Conservation (phyloP, 441 rosid species). For the Theobroma grandiflorum region DNA sequence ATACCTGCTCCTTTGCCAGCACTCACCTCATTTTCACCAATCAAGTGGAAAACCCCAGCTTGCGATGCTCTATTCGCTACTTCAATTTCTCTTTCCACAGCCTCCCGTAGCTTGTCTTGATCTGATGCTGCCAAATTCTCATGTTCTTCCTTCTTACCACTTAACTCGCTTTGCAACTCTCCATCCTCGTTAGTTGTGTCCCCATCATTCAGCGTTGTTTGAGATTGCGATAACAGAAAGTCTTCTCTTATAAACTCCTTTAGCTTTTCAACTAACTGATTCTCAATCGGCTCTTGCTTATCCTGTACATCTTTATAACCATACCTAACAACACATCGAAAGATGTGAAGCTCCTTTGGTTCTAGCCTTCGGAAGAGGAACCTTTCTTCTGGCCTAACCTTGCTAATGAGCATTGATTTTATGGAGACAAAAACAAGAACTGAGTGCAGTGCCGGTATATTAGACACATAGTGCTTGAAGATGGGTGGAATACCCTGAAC, state of each 20-base stretch:
- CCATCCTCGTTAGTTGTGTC: neutral
- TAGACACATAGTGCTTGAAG: slow-evolving; percentile 47
- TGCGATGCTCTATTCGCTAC: slow-evolving; percentile 26
- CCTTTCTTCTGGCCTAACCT: slow-evolving; percentile 45
- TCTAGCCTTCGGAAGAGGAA: slow-evolving; percentile 51
- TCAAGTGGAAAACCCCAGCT: slow-evolving; percentile 33
- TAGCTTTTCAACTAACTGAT: slow-evolving; percentile 40
- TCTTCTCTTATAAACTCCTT: slow-evolving; percentile 47
- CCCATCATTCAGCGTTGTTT: neutral
- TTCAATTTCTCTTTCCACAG: slow-evolving; percentile 23
- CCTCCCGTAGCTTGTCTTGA: slow-evolving; percentile 9
- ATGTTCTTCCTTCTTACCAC: neutral
- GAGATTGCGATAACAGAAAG: neutral
- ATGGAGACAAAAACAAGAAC: slow-evolving; percentile 52
- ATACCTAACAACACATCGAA: slow-evolving; percentile 54
- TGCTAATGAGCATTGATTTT: slow-evolving; percentile 50
- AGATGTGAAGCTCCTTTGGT: slow-evolving; percentile 47
- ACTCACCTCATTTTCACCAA: slow-evolving; percentile 37
- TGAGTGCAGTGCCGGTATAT: slow-evolving; percentile 55
- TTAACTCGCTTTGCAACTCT: neutral
- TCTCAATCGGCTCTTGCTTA: slow-evolving; percentile 51
- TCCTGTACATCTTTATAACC: slow-evolving; percentile 55
- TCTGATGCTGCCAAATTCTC: neutral
- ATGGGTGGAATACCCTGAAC: slow-evolving; percentile 59
- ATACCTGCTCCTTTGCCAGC: slow-evolving; percentile 29